Base-by-base conservation (phyloP, 345 rosid genomes). In the Viola odorata region DNA sequence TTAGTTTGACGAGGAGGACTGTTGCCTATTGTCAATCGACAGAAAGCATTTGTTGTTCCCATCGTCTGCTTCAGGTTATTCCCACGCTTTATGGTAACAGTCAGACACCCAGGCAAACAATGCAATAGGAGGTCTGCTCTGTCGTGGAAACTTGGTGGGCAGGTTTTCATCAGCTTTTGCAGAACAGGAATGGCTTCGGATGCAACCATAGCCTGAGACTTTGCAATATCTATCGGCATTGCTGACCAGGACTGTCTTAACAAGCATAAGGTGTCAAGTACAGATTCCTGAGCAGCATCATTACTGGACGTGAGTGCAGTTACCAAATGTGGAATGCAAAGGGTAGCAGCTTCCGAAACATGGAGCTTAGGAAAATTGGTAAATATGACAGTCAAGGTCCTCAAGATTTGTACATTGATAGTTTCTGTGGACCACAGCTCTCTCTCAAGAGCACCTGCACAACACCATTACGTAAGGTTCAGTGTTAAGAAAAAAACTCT, bases 401-500 rank as follows among this genome's bases (percentile, higher is more conserved):
- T 83, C 80, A 91, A 74, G 45, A 88, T 75, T 80, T 88, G 90
- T 60, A 82, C 82, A 64, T 86, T 91, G 69, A 86, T 82, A 51
- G 96, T 80, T 68, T 81, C 77, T 39, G 83, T 64, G 37, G 95
- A 83, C 95, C 88, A 85, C 72, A 91, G 69, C 66, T 90, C 95
- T 75, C 89, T 86, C 79, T 91, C 98, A 37, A 89, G 82, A 39
- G 98, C 91, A 83, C 91, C 98, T 91, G 91, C 73, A 68, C 55
- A 76, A 72, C 45, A 55, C 53, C 47, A 52, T 61, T 40, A 67
- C 7, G 5, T 57, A 39, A n/a, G 14, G 37, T 55, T 38, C 32
- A 58, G 65, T 12, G 56, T 41, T 37, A 50, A n/a, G 15, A 10
- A 15, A 39, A 16, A n/a, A 23, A 41, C 55, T 60, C 55, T 60